Base-by-base conservation (phyloP, 495 filamentous ascomycete species). In the Penicillium riverlandense region DNA sequence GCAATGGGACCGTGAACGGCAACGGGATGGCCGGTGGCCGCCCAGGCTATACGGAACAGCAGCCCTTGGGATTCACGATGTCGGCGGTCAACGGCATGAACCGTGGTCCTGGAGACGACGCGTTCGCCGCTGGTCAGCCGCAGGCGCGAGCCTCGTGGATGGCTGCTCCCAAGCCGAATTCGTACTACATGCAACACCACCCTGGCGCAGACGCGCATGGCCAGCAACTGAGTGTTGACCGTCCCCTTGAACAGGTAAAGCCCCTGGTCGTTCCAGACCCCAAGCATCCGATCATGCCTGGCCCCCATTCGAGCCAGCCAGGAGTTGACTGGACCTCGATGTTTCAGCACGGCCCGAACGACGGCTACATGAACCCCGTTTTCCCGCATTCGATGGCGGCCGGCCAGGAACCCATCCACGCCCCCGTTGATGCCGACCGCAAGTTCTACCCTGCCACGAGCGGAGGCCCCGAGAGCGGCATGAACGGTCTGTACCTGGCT, bases 311-410 rank as follows among this genome's bases (percentile, higher is more conserved):
- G 49, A 57, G 55, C 53, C 67, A 70, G 41, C 52, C 67, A 34
- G 59, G 63, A 58, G 68, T 80, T 67, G 82, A 86, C 63, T 87
- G 82, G 82, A 71, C 82, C 49, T 73, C 79, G 54, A 80, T 85
- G 75, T 86, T 84, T 72, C 82, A 84, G 71, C 67, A 80, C 66
- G 78, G 75, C 68, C 69, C 74, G 54, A 75, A 79, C 49, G 69
- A 80, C 62, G 67, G 73, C 57, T 80, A 77, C 65, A 75, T 79
- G 63, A 72, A 68, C 70, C 60, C 69, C 48, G 79, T 76, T 61
- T 77, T 76, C 63, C 72, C 81, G 65, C 67, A 72, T 47, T 63
- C 67, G 51, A 72, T 74, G 70, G 65, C 66, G 13, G 45, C 64
- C 47, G 63, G 66, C 43, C 67, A 69, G 53, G 69, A 73, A 48